A percentile compares a stretch with the other conserved stretches of the same genome.
These are phyloP conservation scores for Cystobasidiaceae sp. DNA, from an alignment of 1,284 basidiomycete species.

Conservation along the genomic window DNA sequence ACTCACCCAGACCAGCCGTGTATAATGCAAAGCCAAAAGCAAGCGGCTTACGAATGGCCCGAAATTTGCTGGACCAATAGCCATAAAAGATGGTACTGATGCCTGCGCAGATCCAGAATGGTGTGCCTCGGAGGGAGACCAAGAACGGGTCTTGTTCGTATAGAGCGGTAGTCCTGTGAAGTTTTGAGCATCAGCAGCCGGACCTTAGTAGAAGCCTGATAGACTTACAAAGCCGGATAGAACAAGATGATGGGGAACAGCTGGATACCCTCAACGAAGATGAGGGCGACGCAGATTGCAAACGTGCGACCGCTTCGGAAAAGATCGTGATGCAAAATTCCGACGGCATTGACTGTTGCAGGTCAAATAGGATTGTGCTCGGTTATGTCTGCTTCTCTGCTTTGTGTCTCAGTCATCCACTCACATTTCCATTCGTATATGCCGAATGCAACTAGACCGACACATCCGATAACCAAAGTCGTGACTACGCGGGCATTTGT, in stretches of 20 bases:
- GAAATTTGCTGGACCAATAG: slow-evolving; percentile 30
- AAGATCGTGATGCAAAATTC: slow-evolving; percentile 39
- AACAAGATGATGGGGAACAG: slow-evolving; percentile 34
- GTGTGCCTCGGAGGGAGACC: slow-evolving; percentile 3
- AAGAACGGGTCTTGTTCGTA: slow-evolving; percentile 32
- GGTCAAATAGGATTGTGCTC: neutral
- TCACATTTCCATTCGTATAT: slow-evolving; percentile 30
- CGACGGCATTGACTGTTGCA: slow-evolving; percentile 17
- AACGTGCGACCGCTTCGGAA: slow-evolving; percentile 33
- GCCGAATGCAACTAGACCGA: slow-evolving; percentile 7
- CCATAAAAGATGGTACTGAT: slow-evolving; percentile 28
- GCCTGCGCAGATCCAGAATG: slow-evolving; percentile 19
- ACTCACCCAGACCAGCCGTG: slow-evolving; percentile 22
- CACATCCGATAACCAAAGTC: slow-evolving; percentile 2
- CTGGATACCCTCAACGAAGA: slow-evolving; percentile 34
- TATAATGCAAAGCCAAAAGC: slow-evolving; percentile 33
- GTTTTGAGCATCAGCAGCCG: neutral
- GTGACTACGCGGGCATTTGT: slow-evolving; percentile 5
- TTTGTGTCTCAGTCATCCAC: too few species aligned
- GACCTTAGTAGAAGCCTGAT: neutral
- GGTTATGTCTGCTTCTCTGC: too few species aligned
- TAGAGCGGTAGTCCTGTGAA: slow-evolving; percentile 24
- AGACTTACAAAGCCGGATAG: slow-evolving; percentile 22
- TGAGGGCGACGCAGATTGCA: slow-evolving; percentile 31
- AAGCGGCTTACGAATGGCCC: slow-evolving; percentile 30